Evolutionary conservation across 2,329 filamentous ascomycete genomes (phyloP), one percentile per base, ranked within the genome.

Genomic region (Colletotrichum sp.): DNA sequence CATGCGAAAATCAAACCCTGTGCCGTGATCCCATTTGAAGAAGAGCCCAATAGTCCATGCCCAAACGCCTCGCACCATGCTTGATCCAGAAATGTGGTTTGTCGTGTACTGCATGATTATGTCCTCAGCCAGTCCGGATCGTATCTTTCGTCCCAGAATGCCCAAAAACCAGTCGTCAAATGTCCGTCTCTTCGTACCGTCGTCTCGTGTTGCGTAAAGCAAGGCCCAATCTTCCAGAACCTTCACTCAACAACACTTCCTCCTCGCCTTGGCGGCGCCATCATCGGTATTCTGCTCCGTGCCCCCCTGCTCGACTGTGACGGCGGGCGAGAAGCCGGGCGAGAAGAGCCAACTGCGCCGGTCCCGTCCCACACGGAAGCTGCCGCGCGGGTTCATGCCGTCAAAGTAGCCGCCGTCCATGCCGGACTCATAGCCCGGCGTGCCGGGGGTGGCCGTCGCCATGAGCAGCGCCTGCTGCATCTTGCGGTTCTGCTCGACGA

Each of bases 401-500:
- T 91, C 90, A 78, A 91, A 91, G 79, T 91, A 91, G 13, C 84
- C 82, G 16, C 85, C 87, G 63, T 88, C 87, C 81, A 84, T 84
- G 59, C 84, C 84, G n/a, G 82, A 75, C 72, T 88, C 86, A 79
- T 84, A 86, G 15, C 87, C 87, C 5, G 88, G 88, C 2, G 86
- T 87, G 6, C 88, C 88, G 0, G 89, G 88, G 1, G 87, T 86
- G 6, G 89, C 88, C 3, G 88, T 90, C 19, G 90, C 91, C n/a
- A 88, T 87, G 3, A 90, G 81, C 70, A 92, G 84, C 12, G 89
- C 90, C 79, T 91, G 89, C 83, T 91, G 90, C 82, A 92, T 90
- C 85, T 90, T 91, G 79, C 90, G 89, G 82, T 92, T 91, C 86
- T 92, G 90, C 84, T 92, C 91, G 79, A 92, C 91, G 72, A 92